A percentile compares a stretch with the other conserved stretches of the same genome.
Conservation (phyloP, 129 eudicot genomes). For the Chrysanthemum lavandulifolium region DNA sequence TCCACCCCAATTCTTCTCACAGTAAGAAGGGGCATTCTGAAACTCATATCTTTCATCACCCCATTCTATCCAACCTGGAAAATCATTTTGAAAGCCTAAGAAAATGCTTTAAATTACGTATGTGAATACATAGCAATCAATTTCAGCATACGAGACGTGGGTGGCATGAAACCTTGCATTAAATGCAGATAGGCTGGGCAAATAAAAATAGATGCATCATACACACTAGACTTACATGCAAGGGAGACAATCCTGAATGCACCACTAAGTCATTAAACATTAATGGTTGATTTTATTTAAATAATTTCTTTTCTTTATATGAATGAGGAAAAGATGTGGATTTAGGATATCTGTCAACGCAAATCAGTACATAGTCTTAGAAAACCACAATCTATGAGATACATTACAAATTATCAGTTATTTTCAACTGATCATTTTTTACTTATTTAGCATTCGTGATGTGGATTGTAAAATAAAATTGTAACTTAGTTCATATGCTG, state of each 20-base stretch:
- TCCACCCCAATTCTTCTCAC: conserved; percentile 97
- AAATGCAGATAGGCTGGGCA: no score
- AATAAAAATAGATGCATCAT: no score
- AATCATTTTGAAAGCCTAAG: conserved; percentile 18
- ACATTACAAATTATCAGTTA: not conserved
- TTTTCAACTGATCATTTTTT: not conserved
- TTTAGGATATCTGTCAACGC: conserved; percentile 3
- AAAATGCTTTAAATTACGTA: conserved; percentile 7
- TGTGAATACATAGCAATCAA: not conserved
- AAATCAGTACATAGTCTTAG: not conserved
- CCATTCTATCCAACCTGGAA: conserved; percentile 99
- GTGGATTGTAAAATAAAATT: no score
- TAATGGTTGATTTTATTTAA: not conserved
- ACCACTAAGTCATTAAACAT: no score
- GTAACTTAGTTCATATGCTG: no score
- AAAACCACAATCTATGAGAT: conserved; percentile 1
- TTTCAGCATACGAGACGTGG: no score
- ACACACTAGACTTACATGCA: no score
- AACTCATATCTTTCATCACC: conserved; percentile 86
- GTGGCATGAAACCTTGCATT: no score
- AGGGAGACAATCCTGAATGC: no score
- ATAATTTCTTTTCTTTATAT: not conserved
- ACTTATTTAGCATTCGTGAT: no score
- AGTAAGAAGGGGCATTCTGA: conserved; percentile 87
- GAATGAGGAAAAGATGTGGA: not conserved